Evolutionary conservation across 169 alveolate genomes (phyloP), one percentile per base, ranked within the genome.

Genomic region (Cyclospora cayetanensis): DNA sequence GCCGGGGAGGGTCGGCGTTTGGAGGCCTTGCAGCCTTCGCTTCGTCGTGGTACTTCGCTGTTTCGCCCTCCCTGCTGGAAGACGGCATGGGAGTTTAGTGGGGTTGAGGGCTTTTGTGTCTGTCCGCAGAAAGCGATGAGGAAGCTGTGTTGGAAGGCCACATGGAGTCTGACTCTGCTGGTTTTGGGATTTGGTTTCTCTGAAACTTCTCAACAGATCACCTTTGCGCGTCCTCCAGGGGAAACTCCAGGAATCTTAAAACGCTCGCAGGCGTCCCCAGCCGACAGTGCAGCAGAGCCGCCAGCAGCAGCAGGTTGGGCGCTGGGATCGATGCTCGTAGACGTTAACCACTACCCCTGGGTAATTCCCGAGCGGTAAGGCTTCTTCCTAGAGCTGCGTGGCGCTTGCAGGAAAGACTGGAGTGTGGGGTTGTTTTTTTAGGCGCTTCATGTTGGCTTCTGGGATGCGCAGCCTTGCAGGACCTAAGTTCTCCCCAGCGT

Each of bases 101-200:
- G 80, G 46, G 80, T 68, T 29, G 9, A 68, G 80, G 50, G 46
- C n/a, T n/a, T 68, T 65, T 65, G 37, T 9, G 1, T 20, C 31
- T 34, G 35, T 77, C 70, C 20, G 92, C 92, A 87, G 92, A 2
- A 2, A 1, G 42, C 76, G 18, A 82, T 87, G 27, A 29, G 11
- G 22, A 63, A 70, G 63, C 72, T 87, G 50, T 87, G 92, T 87
- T 87, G 92, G 92, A 87, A 87, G 77, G 85, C 92, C 4, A 27
- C 60, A 7, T 87, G 92, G 92, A 87, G 79, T 39, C 39, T 39
- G 39, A 87, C 92, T 1, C 60, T 70, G 46, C 55, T 87, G 4
- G 37, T 35, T 22, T 76, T 35, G 25, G 92, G 92, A 2, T 87
- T 60, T 66, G 92, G 92, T 77, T 87, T 87, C 37, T 66, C 80